These are phyloP conservation scores for Trichophaea hybrida DNA, from an alignment of 2,329 filamentous ascomycete species.

Conservation along the genomic window DNA sequence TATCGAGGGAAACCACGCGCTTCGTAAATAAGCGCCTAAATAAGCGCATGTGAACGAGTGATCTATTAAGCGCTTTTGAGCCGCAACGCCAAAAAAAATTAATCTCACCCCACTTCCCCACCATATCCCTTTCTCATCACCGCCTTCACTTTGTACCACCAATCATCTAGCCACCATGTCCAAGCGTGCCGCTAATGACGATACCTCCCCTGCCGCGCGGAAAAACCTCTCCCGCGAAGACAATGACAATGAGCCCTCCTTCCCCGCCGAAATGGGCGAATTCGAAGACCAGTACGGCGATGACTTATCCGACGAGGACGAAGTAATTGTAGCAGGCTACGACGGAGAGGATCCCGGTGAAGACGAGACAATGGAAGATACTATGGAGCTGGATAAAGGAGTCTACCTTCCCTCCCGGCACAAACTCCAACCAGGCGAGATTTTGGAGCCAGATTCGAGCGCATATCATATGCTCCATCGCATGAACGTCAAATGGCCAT, in stretches of 20 bases:
- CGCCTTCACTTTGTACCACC: too few relatives aligned
- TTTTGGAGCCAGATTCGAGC: constrained; percentile 76
- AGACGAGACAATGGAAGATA: constrained; percentile 44
- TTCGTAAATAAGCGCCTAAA: too few relatives aligned
- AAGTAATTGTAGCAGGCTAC: constrained; percentile 78
- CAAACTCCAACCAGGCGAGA: constrained; percentile 80
- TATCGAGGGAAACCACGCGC: too few relatives aligned
- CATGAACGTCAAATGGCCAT: constrained; percentile 89
- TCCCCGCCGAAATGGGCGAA: constrained; percentile 49
- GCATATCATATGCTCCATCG: constrained; percentile 97
- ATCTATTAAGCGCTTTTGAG: too few relatives aligned
- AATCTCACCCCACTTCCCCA: too few relatives aligned
- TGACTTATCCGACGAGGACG: constrained; percentile 70
- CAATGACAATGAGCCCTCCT: constrained; percentile 33
- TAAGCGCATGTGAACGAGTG: too few relatives aligned
- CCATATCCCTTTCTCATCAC: too few relatives aligned
- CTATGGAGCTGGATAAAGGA: constrained; percentile 86
- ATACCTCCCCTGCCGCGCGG: constrained; percentile 9
- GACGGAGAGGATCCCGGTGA: constrained; percentile 50
- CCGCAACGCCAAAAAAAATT: too few relatives aligned
- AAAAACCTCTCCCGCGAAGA: constrained; percentile 21
- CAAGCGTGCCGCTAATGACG: constrained; percentile 41
- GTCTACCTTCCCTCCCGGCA: constrained; percentile 93
- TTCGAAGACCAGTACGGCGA: constrained; percentile 74
- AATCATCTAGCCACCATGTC: constrained; percentile 36